These are phyloP conservation scores for Medicago arabica DNA, from an alignment of 306 rosid species.

Conservation along the genomic window DNA sequence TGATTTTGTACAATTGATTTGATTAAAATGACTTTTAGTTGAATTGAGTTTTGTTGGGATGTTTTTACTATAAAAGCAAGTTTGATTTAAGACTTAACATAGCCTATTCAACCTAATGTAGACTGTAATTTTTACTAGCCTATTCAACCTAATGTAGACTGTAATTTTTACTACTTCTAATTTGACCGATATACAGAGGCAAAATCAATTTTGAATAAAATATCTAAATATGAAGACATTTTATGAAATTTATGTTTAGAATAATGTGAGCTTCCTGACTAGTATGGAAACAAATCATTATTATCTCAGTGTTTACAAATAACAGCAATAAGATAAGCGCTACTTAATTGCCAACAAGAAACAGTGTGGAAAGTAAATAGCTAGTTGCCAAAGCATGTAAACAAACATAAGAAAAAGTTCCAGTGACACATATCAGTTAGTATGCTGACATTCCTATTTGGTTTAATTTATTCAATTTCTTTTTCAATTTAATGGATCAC, in stretches of 20 bases:
- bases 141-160: conserved; percentile 3
- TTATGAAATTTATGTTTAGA: conserved; percentile 2
- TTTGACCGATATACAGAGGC: background rate
- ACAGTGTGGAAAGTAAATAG: background rate
- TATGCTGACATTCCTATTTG: conserved; percentile 30
- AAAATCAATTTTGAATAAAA: conserved; percentile 5
- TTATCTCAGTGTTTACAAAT: background rate
- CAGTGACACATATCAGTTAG: conserved; percentile 19
- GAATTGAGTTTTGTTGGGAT: conserved; percentile 1
- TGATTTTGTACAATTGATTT: background rate
- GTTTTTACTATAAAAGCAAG: background rate
- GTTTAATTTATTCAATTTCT: conserved; percentile 21
- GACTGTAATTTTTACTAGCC: background rate
- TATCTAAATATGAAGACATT: background rate
- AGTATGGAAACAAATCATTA: background rate
- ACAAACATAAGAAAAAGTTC: conserved; percentile 14
- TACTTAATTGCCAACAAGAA: background rate
- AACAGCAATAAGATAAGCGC: background rate
- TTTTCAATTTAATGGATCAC: background rate
- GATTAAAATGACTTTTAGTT: background rate
- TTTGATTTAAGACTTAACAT: background rate
- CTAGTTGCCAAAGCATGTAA: conserved; percentile 23
- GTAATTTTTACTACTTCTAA: background rate
- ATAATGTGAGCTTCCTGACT: background rate
- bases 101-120: background rate